Conservation (phyloP, 306 rosid genomes). For the Quercus aquifolioides region DNA sequence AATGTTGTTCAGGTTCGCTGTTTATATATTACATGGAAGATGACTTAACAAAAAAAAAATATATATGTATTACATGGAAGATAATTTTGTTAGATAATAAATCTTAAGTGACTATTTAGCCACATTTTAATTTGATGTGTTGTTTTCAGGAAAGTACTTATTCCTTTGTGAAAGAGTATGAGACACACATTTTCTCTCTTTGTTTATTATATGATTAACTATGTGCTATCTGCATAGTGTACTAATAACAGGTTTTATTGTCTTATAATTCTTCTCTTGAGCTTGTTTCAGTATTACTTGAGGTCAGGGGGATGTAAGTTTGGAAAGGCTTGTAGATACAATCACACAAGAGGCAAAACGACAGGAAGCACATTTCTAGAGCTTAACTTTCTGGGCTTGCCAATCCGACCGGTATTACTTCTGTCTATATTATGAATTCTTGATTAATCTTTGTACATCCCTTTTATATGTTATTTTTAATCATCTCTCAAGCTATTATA, state of each 20-base stretch:
- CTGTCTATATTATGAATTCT: background rate
- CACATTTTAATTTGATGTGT: background rate
- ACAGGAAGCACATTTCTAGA: conserved; percentile 39
- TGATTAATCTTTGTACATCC: background rate
- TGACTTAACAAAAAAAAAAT: no score
- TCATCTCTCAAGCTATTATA: background rate
- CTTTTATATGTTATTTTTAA: background rate
- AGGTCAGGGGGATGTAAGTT: conserved; percentile 87
- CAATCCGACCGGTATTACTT: conserved; percentile 74
- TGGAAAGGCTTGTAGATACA: conserved; percentile 79
- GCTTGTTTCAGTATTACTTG: conserved; percentile 69
- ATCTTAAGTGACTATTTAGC: background rate
- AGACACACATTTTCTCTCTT: conserved; percentile 3
- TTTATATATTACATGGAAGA: background rate
- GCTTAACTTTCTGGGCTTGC: conserved; percentile 84
- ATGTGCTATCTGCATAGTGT: conserved; percentile 2
- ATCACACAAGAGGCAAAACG: conserved; percentile 52
- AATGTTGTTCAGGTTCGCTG: background rate
- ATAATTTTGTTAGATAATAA: background rate
- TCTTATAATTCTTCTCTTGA: conserved; percentile 19
- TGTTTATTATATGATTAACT: background rate
- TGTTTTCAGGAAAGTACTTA: background rate
- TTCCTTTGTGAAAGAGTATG: background rate
- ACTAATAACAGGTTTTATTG: conserved; percentile 15
- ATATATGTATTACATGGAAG: no score